Evolutionary conservation across 306 rosid genomes (phyloP).

Genomic region (Medicago truncatula): DNA sequence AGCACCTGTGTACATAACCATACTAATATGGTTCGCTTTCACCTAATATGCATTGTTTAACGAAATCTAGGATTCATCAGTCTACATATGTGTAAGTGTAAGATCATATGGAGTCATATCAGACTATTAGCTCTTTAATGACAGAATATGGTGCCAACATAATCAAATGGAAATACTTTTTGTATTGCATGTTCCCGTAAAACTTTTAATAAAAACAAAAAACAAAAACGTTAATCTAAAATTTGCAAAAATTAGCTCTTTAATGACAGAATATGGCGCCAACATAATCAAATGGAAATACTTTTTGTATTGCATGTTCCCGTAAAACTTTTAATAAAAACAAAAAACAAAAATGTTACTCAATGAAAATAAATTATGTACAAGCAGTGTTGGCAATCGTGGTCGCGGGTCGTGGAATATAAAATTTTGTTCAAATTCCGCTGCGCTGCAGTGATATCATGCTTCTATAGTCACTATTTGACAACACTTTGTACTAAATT

Average conservation of each 20-base stretch:
- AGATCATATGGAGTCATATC: constrained; percentile 17
- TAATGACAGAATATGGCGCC: neutral
- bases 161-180: neutral
- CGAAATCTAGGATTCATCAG: constrained; percentile 24
- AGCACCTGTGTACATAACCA: neutral
- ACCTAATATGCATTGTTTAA: constrained; percentile 10
- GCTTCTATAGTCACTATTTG: neutral
- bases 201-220: neutral
- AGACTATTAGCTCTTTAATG: constrained; percentile 5
- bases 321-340: neutral
- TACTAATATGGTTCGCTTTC: constrained; percentile 20
- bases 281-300: neutral
- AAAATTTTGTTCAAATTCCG: neutral
- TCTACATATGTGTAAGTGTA: neutral
- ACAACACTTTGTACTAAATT: neutral
- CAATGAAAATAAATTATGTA: constrained; percentile 6
- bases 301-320: too few relatives aligned
- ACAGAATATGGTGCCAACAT: neutral
- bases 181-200: too few relatives aligned
- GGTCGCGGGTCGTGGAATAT: neutral
- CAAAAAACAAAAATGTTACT: neutral
- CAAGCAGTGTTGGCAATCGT: neutral
- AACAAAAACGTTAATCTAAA: neutral
- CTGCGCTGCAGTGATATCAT: neutral
- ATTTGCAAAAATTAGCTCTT: constrained; percentile 10